phyloP scores from a whole-genome alignment of 73 alveolate species.

The Symbiodinium pilosum region DNA sequence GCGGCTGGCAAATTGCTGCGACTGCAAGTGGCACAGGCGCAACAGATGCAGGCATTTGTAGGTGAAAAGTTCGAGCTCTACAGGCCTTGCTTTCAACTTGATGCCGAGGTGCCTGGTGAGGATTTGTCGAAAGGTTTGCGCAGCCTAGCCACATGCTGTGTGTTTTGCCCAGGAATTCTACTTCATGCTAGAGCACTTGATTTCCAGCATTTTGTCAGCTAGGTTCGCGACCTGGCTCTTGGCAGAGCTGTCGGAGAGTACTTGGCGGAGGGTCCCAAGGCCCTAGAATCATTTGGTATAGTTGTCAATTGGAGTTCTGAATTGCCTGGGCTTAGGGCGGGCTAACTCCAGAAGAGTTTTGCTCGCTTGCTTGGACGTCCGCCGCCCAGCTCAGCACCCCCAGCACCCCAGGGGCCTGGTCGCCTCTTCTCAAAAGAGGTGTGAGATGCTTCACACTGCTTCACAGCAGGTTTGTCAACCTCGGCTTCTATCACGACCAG shows the following conservation, averaged over 20 bases:
- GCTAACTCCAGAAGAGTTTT: constrained; percentile 66
- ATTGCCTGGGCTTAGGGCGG: constrained; percentile 27
- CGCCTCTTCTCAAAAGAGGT: neutral
- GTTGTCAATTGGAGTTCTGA: no score
- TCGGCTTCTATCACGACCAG: constrained; percentile 90
- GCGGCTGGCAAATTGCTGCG: constrained; percentile 70
- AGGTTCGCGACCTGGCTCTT: constrained; percentile 62
- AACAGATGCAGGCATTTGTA: neutral
- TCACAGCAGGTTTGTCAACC: constrained; percentile 71
- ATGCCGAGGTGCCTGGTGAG: constrained; percentile 26
- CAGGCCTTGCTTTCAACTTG: neutral
- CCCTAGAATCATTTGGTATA: no score
- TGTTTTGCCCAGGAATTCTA: neutral
- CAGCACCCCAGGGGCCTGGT: neutral
- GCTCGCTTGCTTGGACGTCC: constrained; percentile 87
- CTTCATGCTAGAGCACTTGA: no score
- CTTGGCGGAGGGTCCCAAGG: constrained; percentile 83
- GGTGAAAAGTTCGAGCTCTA: neutral
- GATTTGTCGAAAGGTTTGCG: constrained; percentile 46
- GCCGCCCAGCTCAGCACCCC: neutral
- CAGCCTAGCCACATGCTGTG: constrained; percentile 84
- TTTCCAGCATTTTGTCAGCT: neutral
- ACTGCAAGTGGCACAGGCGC: constrained; percentile 55
- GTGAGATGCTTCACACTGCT: neutral
- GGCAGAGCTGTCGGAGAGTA: constrained; percentile 78